phyloP scores from a whole-genome alignment of 768 basidiomycete species.

The Lactarius hengduanensis region DNA sequence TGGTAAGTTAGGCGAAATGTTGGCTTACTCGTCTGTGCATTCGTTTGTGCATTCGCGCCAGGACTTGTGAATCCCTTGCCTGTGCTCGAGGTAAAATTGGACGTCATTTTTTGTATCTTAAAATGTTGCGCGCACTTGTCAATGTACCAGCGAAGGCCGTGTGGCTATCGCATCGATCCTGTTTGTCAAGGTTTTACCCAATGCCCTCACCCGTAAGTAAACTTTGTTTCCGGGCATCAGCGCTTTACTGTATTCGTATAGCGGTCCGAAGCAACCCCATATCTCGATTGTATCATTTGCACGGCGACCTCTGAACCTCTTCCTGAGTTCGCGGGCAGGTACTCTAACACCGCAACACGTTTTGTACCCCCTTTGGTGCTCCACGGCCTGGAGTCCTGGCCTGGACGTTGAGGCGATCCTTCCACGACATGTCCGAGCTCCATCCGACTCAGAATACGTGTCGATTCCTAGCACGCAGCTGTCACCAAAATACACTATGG shows the following conservation, averaged over 20 bases:
- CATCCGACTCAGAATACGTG: slow-evolving; percentile 12
- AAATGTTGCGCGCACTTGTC: background rate
- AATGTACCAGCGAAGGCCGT: slow-evolving; percentile 3
- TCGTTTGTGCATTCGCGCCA: slow-evolving; percentile 6
- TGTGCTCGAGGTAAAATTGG: background rate
- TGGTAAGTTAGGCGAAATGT: background rate
- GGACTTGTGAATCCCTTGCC: slow-evolving; percentile 8
- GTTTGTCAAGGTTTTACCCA: slow-evolving; percentile 14
- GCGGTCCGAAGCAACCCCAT: slow-evolving; percentile 24
- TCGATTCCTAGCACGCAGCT: background rate
- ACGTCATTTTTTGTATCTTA: background rate
- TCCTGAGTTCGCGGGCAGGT: slow-evolving; percentile 12
- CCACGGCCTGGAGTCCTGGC: slow-evolving; percentile 8
- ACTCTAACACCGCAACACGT: slow-evolving; percentile 3
- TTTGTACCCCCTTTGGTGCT: slow-evolving; percentile 13
- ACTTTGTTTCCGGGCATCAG: slow-evolving; percentile 24
- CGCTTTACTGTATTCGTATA: slow-evolving; percentile 26
- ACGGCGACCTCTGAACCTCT: slow-evolving; percentile 22
- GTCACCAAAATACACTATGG: background rate
- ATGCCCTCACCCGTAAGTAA: slow-evolving; percentile 12
- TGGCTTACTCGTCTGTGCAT: background rate
- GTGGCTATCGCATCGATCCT: slow-evolving; percentile 1
- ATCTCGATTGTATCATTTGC: slow-evolving; percentile 26
- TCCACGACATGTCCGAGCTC: slow-evolving; percentile 10
- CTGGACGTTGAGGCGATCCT: slow-evolving; percentile 2